These are phyloP conservation scores for Ensete ventricosum DNA, from an alignment of 176 grass and related monocot genomes.

Conservation along the genomic window DNA sequence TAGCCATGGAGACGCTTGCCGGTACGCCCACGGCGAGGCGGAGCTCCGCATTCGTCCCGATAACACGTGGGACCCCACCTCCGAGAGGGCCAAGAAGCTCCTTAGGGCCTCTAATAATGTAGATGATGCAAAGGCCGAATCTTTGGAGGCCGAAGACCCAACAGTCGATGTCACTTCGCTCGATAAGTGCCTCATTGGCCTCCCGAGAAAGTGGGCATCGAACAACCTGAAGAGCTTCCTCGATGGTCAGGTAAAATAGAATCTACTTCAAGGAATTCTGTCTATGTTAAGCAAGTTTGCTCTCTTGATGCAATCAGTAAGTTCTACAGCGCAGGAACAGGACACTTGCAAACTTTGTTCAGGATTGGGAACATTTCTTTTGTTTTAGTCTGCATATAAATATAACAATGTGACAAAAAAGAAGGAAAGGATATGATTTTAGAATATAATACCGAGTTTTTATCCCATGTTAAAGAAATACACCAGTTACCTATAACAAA, in stretches of 20 bases:
- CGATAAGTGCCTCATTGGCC: slow-evolving; percentile 76
- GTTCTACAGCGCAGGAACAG: no score
- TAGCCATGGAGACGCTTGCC: slow-evolving; percentile 72
- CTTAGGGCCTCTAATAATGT: slow-evolving; percentile 6
- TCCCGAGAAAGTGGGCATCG: slow-evolving; percentile 49
- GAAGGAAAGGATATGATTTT: no score
- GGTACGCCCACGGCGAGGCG: slow-evolving; percentile 76
- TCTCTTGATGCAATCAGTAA: no score
- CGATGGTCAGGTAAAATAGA: slow-evolving; percentile 37
- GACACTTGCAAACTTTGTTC: no score
- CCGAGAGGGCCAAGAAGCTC: slow-evolving; percentile 53
- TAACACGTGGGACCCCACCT: slow-evolving; percentile 82
- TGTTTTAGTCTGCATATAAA: no score
- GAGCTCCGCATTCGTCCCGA: slow-evolving; percentile 77
- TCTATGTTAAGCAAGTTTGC: no score
- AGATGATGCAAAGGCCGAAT: slow-evolving; percentile 10
- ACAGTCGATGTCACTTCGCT: slow-evolving; percentile 42
- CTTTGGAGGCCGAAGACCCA: slow-evolving; percentile 23
- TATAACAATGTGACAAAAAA: no score
- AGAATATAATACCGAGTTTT: no score
- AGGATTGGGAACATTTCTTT: no score
- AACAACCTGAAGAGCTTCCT: slow-evolving; percentile 66
- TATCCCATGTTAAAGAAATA: no score
- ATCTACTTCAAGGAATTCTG: neutral
- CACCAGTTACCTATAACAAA: no score